Evolutionary conservation across 2,329 filamentous ascomycete species (phyloP), one percentile per base, ranked within the genome.

Genomic region (Scedosporium dehoogii): DNA sequence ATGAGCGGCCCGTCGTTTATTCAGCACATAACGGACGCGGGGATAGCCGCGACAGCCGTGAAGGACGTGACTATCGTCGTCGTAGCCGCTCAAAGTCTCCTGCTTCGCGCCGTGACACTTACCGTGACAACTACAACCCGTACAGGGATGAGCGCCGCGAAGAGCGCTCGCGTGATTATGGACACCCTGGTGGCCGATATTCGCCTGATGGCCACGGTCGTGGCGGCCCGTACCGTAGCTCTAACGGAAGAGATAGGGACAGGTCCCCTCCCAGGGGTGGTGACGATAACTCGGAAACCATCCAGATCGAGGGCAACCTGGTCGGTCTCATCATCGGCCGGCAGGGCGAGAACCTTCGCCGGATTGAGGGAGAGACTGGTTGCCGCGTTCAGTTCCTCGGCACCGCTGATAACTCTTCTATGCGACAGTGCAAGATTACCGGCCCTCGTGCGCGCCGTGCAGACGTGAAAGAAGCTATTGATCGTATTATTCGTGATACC

Each of bases 241-340:
- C 64, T 41, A 29, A 29, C 9, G 74, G 74, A 61, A 79, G 78
- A 66, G 80, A 79, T 48, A 75, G 83, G 68, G 83, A 87, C 62
- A 79, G 86, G 61, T 87, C 85, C 44, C 85, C 86, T 23, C 75
- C 81, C 21, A 71, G 78, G 59, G 77, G 78, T 67, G 51, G 48
- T 57, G 86, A 89, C 68, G 89, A 91, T 67, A 89, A 87, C 69
- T 83, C 84, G 25, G 92, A 96, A 76, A 89, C 88, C 25, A 92
- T 96, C 67, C 84, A 89, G 69, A 91, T 96, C 69, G 91, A 96
- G 71, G 91, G 90, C 23, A 90, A 86, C 69, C 81, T 96, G 58
- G 92, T 96, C 60, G 92, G 92, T 51, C 80, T 96, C 41, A 96
- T 96, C 70, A 96, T 96, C 71, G 92, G 92, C 61, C 86, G 92